Base-by-base conservation (phyloP, 2,329 filamentous ascomycete genomes). In the Harringtonia aguacate region DNA sequence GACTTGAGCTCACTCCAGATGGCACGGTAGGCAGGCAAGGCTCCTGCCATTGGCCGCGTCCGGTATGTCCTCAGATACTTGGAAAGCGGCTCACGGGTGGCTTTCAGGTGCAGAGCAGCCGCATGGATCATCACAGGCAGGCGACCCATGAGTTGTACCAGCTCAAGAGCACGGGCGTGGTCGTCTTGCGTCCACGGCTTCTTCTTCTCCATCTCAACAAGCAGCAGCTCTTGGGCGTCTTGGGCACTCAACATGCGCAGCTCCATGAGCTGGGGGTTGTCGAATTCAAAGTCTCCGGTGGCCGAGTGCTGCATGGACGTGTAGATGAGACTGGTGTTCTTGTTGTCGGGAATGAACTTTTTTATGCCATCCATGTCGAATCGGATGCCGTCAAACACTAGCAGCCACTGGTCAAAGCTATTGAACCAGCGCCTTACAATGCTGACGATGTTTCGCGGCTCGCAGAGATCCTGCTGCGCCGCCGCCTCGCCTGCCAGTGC, bases 81-180 rank as follows among this genome's bases (percentile, higher is more conserved):
- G 1, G 74, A 70, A 4, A 84, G 63, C 0, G 79, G 75, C 49
- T 81, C 79, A 17, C 69, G 65, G 0, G 76, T 79, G 3, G 73
- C 70, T 44, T 73, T 78, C 14, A 84, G 62, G 29, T 79, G 70
- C 49, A 77, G 72, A 1, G 77, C 77, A 2, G 80, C 75, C 1
- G 79, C 75, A 52, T 84, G 79, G 18, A 86, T 80, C 49, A 81
- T 81, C 8, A 84, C 63, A 1, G 81, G 81, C 14, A 85, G 62
- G 44, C 76, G 72, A 20, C 77, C 77, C 62, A 84, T 78, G 37
- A 79, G 60, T 36, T 73, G 68, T 1, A 84, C 79, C 15, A 85
- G 55, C 46, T 82, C 73, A n/a, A 66, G 68, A 0, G 79, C 78
- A 45, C 75, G 72, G 30, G 61, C 64, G 9, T 67, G 57, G 50